Evolutionary conservation across 768 basidiomycete species (phyloP), one percentile per base, ranked within the genome.

Genomic region (Clathrus columnatus): DNA sequence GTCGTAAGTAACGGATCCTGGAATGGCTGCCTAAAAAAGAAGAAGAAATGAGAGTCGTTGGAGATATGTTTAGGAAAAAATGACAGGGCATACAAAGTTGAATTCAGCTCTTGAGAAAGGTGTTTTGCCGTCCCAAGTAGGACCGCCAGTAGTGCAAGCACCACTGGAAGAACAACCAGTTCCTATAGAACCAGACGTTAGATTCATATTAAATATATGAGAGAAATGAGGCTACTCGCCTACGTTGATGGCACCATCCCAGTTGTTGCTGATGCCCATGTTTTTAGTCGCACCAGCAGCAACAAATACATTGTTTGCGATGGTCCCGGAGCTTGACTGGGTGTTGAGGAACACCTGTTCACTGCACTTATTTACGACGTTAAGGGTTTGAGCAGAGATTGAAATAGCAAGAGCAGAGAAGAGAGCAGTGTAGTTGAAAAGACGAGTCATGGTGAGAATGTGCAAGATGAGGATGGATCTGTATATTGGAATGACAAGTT

Each of bases 271-370:
- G 27, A 51, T 51, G 16, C 50, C 50, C 50, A 51, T 51, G 62
- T 70, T 62, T 36, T 27, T 18, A 27, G 61, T 68, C 23, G 51
- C 59, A n/a, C 65, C 69, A 24, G 58, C 56, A 32, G 41, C 57
- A n/a, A 69, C 52, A 28, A 47, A 59, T 36, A 70, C 60, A 28
- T 69, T 50, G 60, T 67, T 70, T 1, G 26, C 6, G 44, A 69
- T 61, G 27, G 24, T 43, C 26, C 68, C 68, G 14, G 29, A 68
- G 53, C 68, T 69, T 20, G 29, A 68, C 57, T 63, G 61, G 0
- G 68, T 70, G 23, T 42, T 62, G 32, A 70, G 59, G 43, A 70
- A 59, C 43, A 70, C 68, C 1, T 60, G 30, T 24, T 69, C 54
- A 21, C 36, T 7, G 32, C 68, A 69, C 8, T 59, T 51, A 52